Percentiles rank a stretch among this genome's conserved stretches.
phyloP scores from a whole-genome alignment of 2,329 filamentous ascomycete genomes.

The Verruconis gallopava region DNA sequence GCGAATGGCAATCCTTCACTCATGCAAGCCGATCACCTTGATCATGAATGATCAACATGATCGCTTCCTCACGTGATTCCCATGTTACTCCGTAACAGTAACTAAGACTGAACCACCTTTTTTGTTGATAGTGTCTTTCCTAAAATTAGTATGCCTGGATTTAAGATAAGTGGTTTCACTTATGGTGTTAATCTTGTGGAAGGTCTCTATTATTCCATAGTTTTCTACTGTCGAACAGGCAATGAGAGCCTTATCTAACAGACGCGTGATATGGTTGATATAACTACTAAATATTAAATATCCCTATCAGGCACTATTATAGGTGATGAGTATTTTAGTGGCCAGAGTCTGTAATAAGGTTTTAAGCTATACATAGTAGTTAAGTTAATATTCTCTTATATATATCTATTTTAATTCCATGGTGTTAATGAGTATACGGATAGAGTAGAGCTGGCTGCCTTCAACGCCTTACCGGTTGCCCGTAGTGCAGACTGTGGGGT shows the following conservation, averaged over 20 bases:
- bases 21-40: no score
- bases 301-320: conserved; percentile 36
- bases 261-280: conserved; percentile 31
- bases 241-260: conserved; percentile 30
- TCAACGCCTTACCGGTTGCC: conserved; percentile 42
- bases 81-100: no score
- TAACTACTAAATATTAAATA: conserved; percentile 36
- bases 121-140: neutral
- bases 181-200: conserved; percentile 17
- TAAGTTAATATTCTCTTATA: conserved; percentile 39
- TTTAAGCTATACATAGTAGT: conserved; percentile 40
- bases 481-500: conserved; percentile 32
- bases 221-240: conserved; percentile 32
- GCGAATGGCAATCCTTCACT: no score
- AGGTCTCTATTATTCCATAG: conserved; percentile 13
- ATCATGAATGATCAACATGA: no score
- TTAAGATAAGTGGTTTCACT: neutral
- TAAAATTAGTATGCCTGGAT: neutral
- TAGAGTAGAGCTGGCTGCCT: conserved; percentile 37
- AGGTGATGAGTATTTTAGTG: conserved; percentile 36
- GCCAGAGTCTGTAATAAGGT: conserved; percentile 30
- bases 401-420: conserved; percentile 37
- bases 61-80: no score
- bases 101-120: neutral
- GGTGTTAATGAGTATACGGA: conserved; percentile 38